phyloP scores from a whole-genome alignment of 768 basidiomycete species.

The Paxillus ammoniavirescens region DNA sequence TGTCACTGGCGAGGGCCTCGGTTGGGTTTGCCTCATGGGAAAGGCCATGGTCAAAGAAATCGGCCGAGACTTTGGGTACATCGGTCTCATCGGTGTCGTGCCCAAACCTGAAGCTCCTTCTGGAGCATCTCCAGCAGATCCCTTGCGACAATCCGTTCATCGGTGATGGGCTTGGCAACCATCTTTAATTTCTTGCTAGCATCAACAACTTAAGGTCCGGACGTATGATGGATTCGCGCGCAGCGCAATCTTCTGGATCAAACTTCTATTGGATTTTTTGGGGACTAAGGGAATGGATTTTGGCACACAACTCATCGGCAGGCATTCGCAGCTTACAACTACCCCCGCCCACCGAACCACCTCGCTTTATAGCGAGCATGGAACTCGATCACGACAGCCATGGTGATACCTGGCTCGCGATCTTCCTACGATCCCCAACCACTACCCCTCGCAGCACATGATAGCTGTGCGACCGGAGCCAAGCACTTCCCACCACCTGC shows the following conservation, averaged over 20 bases:
- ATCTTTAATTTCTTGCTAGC: conserved; percentile 30
- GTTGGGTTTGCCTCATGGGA: conserved; percentile 86
- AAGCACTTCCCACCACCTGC: conserved; percentile 7
- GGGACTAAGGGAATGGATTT: conserved; percentile 15
- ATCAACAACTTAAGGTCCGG: conserved; percentile 25
- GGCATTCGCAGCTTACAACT: conserved; percentile 8
- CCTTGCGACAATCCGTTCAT: conserved; percentile 32
- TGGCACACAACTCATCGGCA: conserved; percentile 15
- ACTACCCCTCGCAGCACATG: conserved; percentile 17
- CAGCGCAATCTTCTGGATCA: conserved; percentile 24
- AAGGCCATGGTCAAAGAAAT: conserved; percentile 85
- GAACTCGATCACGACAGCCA: conserved; percentile 23
- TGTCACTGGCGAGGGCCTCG: conserved; percentile 73
- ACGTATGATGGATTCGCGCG: conserved; percentile 27
- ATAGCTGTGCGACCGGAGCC: conserved; percentile 15
- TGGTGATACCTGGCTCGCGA: conserved; percentile 11
- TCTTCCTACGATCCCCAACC: conserved; percentile 23
- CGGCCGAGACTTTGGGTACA: conserved; percentile 72
- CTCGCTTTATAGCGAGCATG: conserved; percentile 20
- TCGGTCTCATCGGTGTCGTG: conserved; percentile 68
- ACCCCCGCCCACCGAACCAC: conserved; percentile 4
- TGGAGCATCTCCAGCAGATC: conserved; percentile 29
- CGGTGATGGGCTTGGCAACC: conserved; percentile 20
- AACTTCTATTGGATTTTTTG: conserved; percentile 25
- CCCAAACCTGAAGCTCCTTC: conserved; percentile 55